These are phyloP conservation scores for Aspergillus eucalypticola DNA, from an alignment of 2,329 filamentous ascomycete genomes.

Conservation along the genomic window DNA sequence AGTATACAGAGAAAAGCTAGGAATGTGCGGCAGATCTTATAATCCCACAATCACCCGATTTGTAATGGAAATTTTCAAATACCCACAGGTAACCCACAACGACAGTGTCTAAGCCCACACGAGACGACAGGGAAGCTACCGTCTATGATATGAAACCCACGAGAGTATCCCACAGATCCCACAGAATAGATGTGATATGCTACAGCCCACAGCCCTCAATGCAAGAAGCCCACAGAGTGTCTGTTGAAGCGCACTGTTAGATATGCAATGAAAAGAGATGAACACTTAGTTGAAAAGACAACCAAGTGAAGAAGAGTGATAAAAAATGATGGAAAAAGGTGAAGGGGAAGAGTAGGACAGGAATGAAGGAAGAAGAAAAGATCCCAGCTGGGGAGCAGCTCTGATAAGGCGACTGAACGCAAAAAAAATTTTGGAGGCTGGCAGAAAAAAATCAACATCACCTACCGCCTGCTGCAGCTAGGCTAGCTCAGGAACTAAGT, in stretches of 20 bases:
- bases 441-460: slow-evolving; percentile 26
- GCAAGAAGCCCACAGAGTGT: slow-evolving; percentile 41
- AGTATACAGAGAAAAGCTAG: slow-evolving; percentile 20
- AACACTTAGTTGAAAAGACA: slow-evolving; percentile 19
- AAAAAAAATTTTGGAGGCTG: slow-evolving; percentile 34
- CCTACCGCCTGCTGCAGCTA: slow-evolving; percentile 27
- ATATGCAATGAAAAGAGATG: slow-evolving; percentile 30
- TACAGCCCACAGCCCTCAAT: slow-evolving; percentile 47
- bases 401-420: slow-evolving; percentile 30
- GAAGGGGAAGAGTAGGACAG: slow-evolving; percentile 14
- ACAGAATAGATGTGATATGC: slow-evolving; percentile 42
- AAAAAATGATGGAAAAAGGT: slow-evolving; percentile 11
- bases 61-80: slow-evolving; percentile 30
- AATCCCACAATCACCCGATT: slow-evolving; percentile 42
- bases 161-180: slow-evolving; percentile 42
- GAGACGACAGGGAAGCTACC: slow-evolving; percentile 44
- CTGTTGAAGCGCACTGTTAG: slow-evolving; percentile 38
- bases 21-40: slow-evolving; percentile 39
- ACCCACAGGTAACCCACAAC: slow-evolving; percentile 46
- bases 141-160: slow-evolving; percentile 45
- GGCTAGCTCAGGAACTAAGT: slow-evolving; percentile 21
- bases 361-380: slow-evolving; percentile 27
- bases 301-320: slow-evolving; percentile 17
- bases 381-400: slow-evolving; percentile 25
- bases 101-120: slow-evolving; percentile 47